Conservation (phyloP, 768 basidiomycete species). For the Pleurotus pulmonarius region DNA sequence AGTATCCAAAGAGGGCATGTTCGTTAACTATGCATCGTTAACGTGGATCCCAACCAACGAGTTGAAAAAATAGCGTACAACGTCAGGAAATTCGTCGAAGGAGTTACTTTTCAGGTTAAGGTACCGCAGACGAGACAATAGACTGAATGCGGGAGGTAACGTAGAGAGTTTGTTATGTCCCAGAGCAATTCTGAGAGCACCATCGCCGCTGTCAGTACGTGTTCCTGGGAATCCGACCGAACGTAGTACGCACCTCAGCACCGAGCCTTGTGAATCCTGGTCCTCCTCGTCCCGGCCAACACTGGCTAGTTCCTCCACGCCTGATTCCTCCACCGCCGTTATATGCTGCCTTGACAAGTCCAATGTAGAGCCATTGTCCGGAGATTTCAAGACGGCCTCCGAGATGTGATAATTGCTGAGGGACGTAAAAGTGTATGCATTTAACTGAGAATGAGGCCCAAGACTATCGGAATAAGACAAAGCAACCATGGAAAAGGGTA, state of each 20-base stretch:
- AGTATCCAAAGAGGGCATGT: slow-evolving; percentile 86
- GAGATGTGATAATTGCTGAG: slow-evolving; percentile 38
- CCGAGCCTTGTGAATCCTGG: slow-evolving; percentile 42
- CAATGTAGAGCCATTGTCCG: slow-evolving; percentile 80
- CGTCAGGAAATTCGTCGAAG: slow-evolving; percentile 80
- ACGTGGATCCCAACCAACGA: slow-evolving; percentile 1
- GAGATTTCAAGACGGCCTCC: slow-evolving; percentile 61
- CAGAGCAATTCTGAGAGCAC: slow-evolving; percentile 69
- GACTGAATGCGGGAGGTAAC: slow-evolving; percentile 70
- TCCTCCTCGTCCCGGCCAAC: slow-evolving; percentile 42
- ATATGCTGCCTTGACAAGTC: slow-evolving; percentile 79
- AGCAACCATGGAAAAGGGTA: slow-evolving; percentile 8
- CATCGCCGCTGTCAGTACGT: neutral
- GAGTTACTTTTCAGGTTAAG: slow-evolving; percentile 84
- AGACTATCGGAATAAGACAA: slow-evolving; percentile 4
- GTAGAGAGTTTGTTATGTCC: slow-evolving; percentile 79
- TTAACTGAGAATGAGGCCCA: slow-evolving; percentile 2
- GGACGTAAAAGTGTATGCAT: slow-evolving; percentile 9
- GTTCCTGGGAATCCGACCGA: neutral
- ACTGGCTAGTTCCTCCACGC: slow-evolving; percentile 73
- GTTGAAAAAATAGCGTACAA: slow-evolving; percentile 49
- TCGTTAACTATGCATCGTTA: slow-evolving; percentile 56
- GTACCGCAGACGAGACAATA: slow-evolving; percentile 74
- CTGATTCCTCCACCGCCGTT: slow-evolving; percentile 68
- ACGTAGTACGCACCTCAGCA: slow-evolving; percentile 51